Evolutionary conservation across 1,284 basidiomycete species (phyloP).

Genomic region (Cutaneotrichosporon cavernicola): DNA sequence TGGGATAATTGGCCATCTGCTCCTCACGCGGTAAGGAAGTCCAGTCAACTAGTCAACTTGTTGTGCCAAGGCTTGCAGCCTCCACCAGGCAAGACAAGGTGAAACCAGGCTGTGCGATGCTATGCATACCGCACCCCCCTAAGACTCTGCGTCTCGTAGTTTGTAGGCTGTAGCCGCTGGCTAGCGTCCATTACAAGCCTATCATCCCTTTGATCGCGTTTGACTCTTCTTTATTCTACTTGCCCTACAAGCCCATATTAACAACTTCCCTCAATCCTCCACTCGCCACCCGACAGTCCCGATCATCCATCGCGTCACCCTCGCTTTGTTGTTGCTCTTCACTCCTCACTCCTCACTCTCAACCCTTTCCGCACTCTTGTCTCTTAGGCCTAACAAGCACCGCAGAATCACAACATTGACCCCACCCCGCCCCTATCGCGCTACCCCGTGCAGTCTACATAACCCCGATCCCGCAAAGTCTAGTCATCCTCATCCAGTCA

Average conservation of each 20-base stretch:
- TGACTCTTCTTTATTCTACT: too few species aligned
- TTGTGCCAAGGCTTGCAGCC: too few species aligned
- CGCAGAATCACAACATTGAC: background rate
- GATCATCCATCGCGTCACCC: background rate
- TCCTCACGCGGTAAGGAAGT: too few species aligned
- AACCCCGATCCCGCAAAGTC: background rate
- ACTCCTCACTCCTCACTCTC: background rate
- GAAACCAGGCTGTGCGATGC: too few species aligned
- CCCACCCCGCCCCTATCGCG: background rate
- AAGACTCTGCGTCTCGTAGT: too few species aligned
- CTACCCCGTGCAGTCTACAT: background rate
- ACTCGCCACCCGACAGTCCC: background rate
- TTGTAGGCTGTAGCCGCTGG: too few species aligned
- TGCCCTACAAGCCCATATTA: background rate
- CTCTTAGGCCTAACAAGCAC: background rate
- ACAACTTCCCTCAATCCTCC: background rate
- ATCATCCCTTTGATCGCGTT: too few species aligned
- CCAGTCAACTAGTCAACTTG: background rate
- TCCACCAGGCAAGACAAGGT: too few species aligned
- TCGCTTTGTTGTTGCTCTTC: background rate
- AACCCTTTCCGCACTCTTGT: background rate
- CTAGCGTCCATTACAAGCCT: too few species aligned
- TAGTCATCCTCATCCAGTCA: background rate
- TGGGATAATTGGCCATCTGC: background rate
- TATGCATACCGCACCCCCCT: too few species aligned